These are phyloP conservation scores for Xerocomellus intermedius DNA, from an alignment of 768 basidiomycete genomes.

Conservation along the genomic window DNA sequence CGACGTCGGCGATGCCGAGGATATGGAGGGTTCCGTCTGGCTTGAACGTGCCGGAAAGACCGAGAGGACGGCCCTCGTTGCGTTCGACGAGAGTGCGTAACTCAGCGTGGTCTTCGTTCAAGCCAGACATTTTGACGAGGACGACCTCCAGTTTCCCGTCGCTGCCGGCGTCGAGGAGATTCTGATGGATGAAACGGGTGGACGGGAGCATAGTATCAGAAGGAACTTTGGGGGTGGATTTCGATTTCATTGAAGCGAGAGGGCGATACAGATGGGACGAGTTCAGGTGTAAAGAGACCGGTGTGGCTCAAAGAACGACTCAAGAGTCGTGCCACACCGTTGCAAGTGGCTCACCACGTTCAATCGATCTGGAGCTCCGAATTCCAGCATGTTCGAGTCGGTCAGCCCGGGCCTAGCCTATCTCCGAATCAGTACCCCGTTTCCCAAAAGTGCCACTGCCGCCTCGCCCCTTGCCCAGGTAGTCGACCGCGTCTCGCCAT, in stretches of 20 bases:
- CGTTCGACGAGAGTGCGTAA: conserved; percentile 26
- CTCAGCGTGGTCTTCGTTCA: conserved; percentile 23
- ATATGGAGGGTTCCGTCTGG: conserved; percentile 22
- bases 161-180: conserved; percentile 25
- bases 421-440: not conserved
- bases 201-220: conserved; percentile 8
- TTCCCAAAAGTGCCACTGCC: not conserved
- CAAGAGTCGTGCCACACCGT: not conserved
- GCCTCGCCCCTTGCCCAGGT: not conserved
- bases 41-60: conserved; percentile 28
- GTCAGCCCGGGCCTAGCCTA: not conserved
- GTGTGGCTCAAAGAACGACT: conserved; percentile 4
- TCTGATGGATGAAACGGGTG: conserved; percentile 26
- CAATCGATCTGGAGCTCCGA: not conserved
- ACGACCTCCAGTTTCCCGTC: conserved; percentile 21
- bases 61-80: conserved; percentile 34
- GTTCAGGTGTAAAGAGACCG: not conserved
- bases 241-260: conserved; percentile 3
- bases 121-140: conserved; percentile 16
- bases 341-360: not conserved
- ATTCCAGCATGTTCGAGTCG: not conserved
- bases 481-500: too few species aligned
- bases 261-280: not conserved
- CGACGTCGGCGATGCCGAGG: conserved; percentile 29
- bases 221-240: not conserved